Base-by-base conservation (phyloP, 1,284 basidiomycete species). In the Leccinum griseonigrum region DNA sequence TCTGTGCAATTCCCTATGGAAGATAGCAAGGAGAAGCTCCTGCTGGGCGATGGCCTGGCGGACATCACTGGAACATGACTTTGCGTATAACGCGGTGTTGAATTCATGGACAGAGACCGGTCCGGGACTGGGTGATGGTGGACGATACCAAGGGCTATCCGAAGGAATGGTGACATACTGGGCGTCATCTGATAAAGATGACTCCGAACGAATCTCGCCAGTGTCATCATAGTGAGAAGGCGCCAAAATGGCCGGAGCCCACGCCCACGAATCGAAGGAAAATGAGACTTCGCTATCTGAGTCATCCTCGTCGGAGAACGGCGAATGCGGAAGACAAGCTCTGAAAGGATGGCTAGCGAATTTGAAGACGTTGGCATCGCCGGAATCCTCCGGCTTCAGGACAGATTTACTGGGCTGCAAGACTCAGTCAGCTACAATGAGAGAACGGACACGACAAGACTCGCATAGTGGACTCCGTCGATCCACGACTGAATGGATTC, bases 71-170 rank as follows among this genome's bases (percentile, higher is more conserved):
- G 74, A 74, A 50, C 72, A 74, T 8, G 74, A 76, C 11, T 54
- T 55, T 46, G 65, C 65, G 18, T 64, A 73, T 51, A 57, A 55
- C 3, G 65, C 63, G 26, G 64, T 65, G 32, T 22, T 60, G 31
- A 68, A 31, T 53, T 71, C 69, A 29, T 63, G 59, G 29, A 64
- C 68, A 0, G 71, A 60, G 28, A 66, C n/a, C 1, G 72, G 68
- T 53, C 59, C 59, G 10, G 66, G 68, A 55, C 63, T 66, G 14
- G 58, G 56, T 28, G 69, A 61, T 57, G 67, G 66, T 51, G 13
- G 62, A 38, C 64, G 74, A 57, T 72, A 75, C 72, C 74, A 76
- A 7, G 69, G 74, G 16, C 68, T 75, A 54, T 68, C 74, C 43
- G 53, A 63, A 34, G 74, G 68, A 56, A 74, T 74, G 31, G 62